Conservation (phyloP, 2,329 filamentous ascomycete genomes). For the Neurospora crassa region DNA sequence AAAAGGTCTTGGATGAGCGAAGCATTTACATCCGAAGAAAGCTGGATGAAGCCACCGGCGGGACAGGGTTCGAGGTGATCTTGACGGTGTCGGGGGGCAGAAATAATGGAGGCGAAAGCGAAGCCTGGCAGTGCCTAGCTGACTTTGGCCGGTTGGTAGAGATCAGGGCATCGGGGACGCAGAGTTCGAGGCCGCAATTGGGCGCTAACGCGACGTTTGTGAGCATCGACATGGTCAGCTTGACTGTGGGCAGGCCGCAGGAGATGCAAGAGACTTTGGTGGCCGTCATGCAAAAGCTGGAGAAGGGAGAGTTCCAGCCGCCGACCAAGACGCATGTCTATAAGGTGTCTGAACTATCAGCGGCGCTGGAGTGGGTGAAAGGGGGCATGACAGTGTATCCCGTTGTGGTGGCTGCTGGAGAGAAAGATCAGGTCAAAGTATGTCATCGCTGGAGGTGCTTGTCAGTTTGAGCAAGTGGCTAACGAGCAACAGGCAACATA, state of each 20-base stretch:
- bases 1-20: slow-evolving; percentile 10
- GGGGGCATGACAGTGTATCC: slow-evolving; percentile 10
- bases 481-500: slow-evolving; percentile 11
- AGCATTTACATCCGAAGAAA: slow-evolving; percentile 14
- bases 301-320: slow-evolving; percentile 2
- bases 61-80: slow-evolving; percentile 14
- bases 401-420: slow-evolving; percentile 8
- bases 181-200: slow-evolving; percentile 9
- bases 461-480: not conserved
- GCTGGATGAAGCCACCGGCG: slow-evolving; percentile 10
- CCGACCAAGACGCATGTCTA: slow-evolving; percentile 4
- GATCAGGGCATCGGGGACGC: slow-evolving; percentile 10
- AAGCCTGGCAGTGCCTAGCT: slow-evolving; percentile 15
- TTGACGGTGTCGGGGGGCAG: slow-evolving; percentile 10
- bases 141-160: slow-evolving; percentile 17
- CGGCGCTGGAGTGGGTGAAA: slow-evolving; percentile 10
- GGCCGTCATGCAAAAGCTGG: slow-evolving; percentile 10
- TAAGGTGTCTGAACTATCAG: slow-evolving; percentile 8
- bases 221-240: slow-evolving; percentile 13
- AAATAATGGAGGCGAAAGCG: slow-evolving; percentile 1
- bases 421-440: slow-evolving; percentile 13
- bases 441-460: not conserved
- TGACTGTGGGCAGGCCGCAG: slow-evolving; percentile 9
- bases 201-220: slow-evolving; percentile 13
- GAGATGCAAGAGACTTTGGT: slow-evolving; percentile 10